phyloP scores from a whole-genome alignment of 2,329 filamentous ascomycete genomes.

The Verticillium nubilum region DNA sequence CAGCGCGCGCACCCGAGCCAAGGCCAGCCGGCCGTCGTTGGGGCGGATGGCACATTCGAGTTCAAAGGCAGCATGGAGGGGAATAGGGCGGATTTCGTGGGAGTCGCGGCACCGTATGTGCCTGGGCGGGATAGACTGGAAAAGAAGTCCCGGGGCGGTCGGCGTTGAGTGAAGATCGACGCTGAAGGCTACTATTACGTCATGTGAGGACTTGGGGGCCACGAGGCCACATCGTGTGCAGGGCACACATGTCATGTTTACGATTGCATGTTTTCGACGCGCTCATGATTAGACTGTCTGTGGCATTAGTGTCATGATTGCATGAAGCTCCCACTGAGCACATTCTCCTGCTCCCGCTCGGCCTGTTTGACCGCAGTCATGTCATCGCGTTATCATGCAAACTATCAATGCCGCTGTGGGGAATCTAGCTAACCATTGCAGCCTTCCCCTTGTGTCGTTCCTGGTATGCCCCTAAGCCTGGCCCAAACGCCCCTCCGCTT shows the following conservation, averaged over 20 bases:
- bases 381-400: not conserved
- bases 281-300: not conserved
- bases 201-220: too few species aligned
- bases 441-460: not conserved
- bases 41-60: conserved; percentile 37
- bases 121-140: conserved; percentile 46
- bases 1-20: conserved; percentile 62
- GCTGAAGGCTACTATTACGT: too few species aligned
- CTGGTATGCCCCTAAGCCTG: not conserved
- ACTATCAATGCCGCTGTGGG: not conserved
- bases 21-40: conserved; percentile 42
- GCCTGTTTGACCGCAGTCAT: not conserved
- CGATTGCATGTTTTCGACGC: not conserved
- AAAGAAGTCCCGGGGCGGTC: conserved; percentile 26
- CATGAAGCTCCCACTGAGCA: not conserved
- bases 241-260: not conserved
- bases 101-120: conserved; percentile 52
- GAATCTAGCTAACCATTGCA: not conserved
- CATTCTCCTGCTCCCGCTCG: not conserved
- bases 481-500: not conserved
- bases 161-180: conserved; percentile 16
- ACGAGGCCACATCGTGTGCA: not conserved
- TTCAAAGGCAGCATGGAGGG: conserved; percentile 41
- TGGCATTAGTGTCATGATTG: not conserved
- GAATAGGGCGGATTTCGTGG: conserved; percentile 33